These are phyloP conservation scores for Ceratocystis lukuohia DNA, from an alignment of 2,329 filamentous ascomycete species.

Conservation along the genomic window DNA sequence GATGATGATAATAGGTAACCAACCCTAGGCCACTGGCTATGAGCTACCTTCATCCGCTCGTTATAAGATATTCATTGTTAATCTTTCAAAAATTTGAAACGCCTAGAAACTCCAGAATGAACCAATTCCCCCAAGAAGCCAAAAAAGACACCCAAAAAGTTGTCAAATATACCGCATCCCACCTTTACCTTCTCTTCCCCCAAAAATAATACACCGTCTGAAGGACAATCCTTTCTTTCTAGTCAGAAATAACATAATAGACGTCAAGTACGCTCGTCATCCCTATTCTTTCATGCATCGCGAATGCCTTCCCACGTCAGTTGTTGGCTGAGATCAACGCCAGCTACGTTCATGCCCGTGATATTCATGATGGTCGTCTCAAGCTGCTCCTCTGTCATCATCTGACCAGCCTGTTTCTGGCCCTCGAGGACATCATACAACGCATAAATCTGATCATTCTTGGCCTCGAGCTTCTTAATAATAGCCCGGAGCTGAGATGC, in stretches of 20 bases:
- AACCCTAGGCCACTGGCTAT: background rate
- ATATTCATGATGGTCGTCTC: slow-evolving; percentile 51
- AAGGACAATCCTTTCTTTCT: slow-evolving; percentile 3
- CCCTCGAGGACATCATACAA: slow-evolving; percentile 75
- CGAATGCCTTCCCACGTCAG: slow-evolving; percentile 32
- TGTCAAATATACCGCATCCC: background rate
- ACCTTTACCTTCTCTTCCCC: background rate
- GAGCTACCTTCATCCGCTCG: background rate
- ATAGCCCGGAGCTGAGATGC: slow-evolving; percentile 48
- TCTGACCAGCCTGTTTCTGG: slow-evolving; percentile 52
- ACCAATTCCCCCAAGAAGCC: background rate
- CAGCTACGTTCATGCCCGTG: slow-evolving; percentile 32
- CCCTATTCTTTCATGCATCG: slow-evolving; percentile 20
- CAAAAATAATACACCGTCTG: slow-evolving; percentile 10
- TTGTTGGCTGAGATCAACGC: slow-evolving; percentile 30
- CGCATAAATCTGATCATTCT: slow-evolving; percentile 67
- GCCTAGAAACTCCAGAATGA: slow-evolving; percentile 3
- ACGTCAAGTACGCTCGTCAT: background rate
- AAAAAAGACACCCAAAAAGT: slow-evolving; percentile 12
- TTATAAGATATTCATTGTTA: background rate
- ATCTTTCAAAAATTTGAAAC: slow-evolving; percentile 14
- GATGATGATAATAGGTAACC: background rate
- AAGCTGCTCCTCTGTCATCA: slow-evolving; percentile 48
- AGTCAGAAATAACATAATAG: background rate
- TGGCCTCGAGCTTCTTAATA: slow-evolving; percentile 52